phyloP scores from a whole-genome alignment of 768 basidiomycete species.

The Suillus fuscotomentosus region DNA sequence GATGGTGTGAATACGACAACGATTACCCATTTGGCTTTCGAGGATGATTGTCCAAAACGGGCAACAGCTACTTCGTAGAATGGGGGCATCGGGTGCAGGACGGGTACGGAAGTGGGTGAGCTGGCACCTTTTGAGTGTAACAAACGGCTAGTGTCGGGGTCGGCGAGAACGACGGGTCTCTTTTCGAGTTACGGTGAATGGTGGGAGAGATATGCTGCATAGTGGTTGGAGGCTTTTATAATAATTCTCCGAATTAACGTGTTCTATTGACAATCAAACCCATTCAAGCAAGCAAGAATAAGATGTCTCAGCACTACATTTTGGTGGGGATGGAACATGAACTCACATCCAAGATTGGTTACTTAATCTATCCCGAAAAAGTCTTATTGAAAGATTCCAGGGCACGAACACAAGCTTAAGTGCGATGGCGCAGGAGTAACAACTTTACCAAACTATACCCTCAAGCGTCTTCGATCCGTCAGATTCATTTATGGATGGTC shows the following conservation, averaged over 20 bases:
- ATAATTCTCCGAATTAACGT: slow-evolving; percentile 12
- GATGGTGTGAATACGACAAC: slow-evolving; percentile 28
- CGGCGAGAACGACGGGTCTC: background rate
- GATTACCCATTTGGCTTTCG: slow-evolving; percentile 25
- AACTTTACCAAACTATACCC: slow-evolving; percentile 27
- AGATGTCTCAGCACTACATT: slow-evolving; percentile 7
- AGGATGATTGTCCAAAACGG: slow-evolving; percentile 22
- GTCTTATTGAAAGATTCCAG: slow-evolving; percentile 27
- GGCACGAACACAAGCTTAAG: slow-evolving; percentile 17
- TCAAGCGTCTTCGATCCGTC: slow-evolving; percentile 13
- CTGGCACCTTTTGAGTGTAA: slow-evolving; percentile 2
- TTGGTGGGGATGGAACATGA: slow-evolving; percentile 6
- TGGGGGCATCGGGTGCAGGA: slow-evolving; percentile 24
- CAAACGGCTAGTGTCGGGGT: background rate
- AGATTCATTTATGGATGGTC: slow-evolving; percentile 2
- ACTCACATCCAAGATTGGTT: slow-evolving; percentile 18
- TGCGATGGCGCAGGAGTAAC: slow-evolving; percentile 10
- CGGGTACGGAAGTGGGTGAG: slow-evolving; percentile 4
- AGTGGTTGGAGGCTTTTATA: slow-evolving; percentile 3
- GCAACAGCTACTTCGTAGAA: slow-evolving; percentile 33
- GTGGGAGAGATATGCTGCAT: slow-evolving; percentile 14
- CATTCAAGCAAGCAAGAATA: slow-evolving; percentile 8
- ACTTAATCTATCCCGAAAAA: slow-evolving; percentile 33
- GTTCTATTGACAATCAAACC: slow-evolving; percentile 15
- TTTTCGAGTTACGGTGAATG: slow-evolving; percentile 22